A percentile compares a stretch with the other conserved stretches of the same genome.
phyloP scores from a whole-genome alignment of 2,329 filamentous ascomycete genomes.

The Arthrobotrys megalospora region DNA sequence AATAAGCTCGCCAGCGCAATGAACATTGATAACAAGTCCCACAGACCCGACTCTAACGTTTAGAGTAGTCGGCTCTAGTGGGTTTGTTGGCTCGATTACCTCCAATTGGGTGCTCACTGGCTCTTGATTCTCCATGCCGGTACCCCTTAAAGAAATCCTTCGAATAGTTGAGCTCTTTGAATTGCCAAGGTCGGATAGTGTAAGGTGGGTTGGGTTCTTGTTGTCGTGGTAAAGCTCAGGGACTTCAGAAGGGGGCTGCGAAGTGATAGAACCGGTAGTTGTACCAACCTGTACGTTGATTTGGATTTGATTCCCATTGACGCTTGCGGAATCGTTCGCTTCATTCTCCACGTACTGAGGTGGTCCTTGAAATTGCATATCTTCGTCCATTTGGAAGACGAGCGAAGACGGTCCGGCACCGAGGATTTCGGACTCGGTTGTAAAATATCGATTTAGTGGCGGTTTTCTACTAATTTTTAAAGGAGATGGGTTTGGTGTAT shows the following conservation, averaged over 20 bases:
- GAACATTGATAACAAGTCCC: constrained; percentile 35
- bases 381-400: constrained; percentile 49
- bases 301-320: not conserved
- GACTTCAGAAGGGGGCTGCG: constrained; percentile 1
- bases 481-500: not conserved
- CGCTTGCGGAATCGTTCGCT: not conserved
- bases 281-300: not conserved
- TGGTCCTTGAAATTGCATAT: constrained; percentile 23
- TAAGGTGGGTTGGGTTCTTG: not conserved
- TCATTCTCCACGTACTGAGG: not conserved
- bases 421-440: constrained; percentile 12
- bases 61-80: constrained; percentile 3
- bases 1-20: constrained; percentile 19
- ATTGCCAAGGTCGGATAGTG: not conserved
- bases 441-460: constrained; percentile 5
- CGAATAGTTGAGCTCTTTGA: not conserved
- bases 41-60: constrained; percentile 8
- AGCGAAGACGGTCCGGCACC: constrained; percentile 9
- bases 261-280: not conserved
- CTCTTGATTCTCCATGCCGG: not conserved
- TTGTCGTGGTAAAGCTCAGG: not conserved
- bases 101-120: constrained; percentile 1
- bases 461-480: not conserved
- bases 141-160: not conserved
- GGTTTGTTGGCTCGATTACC: constrained; percentile 1